Percentiles rank a stretch among this genome's conserved stretches.
Conservation (phyloP, 2,329 filamentous ascomycete genomes). For the Colletotrichum falcatum region DNA sequence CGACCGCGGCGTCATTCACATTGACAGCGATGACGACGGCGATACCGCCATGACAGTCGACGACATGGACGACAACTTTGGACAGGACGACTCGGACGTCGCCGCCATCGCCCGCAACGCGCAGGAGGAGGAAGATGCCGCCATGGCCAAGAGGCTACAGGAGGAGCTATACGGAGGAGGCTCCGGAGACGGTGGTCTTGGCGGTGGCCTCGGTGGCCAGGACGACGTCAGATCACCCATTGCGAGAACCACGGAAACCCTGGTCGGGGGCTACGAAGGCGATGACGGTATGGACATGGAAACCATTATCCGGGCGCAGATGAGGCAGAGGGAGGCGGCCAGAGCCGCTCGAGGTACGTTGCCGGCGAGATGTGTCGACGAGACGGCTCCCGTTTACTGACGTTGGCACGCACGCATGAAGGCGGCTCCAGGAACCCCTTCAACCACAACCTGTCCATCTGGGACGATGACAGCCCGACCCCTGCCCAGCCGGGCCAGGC, state of each 20-base stretch:
- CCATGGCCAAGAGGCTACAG: conserved; percentile 90
- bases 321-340: conserved; percentile 57
- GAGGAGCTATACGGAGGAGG: conserved; percentile 84
- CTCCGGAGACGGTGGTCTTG: conserved; percentile 45
- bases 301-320: conserved; percentile 68
- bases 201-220: conserved; percentile 56
- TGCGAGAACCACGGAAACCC: conserved; percentile 88
- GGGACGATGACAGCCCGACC: conserved; percentile 48
- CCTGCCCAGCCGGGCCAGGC: conserved; percentile 39
- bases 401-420: conserved; percentile 12
- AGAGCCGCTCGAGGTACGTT: conserved; percentile 43
- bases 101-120: conserved; percentile 57
- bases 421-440: conserved; percentile 50
- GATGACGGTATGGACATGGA: conserved; percentile 69
- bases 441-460: conserved; percentile 53
- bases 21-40: conserved; percentile 82
- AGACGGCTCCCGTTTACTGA: conserved; percentile 4
- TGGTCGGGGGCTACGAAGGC: conserved; percentile 75
- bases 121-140: conserved; percentile 88
- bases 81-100: conserved; percentile 53
- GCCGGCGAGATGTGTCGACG: conserved; percentile 22
- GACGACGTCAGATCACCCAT: conserved; percentile 89
- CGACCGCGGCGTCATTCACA: conserved; percentile 72
- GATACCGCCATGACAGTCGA: conserved; percentile 55
- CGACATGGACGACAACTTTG: conserved; percentile 52